Base-by-base conservation (phyloP, 164 flowering plant species). In the Amborella trichopoda region DNA sequence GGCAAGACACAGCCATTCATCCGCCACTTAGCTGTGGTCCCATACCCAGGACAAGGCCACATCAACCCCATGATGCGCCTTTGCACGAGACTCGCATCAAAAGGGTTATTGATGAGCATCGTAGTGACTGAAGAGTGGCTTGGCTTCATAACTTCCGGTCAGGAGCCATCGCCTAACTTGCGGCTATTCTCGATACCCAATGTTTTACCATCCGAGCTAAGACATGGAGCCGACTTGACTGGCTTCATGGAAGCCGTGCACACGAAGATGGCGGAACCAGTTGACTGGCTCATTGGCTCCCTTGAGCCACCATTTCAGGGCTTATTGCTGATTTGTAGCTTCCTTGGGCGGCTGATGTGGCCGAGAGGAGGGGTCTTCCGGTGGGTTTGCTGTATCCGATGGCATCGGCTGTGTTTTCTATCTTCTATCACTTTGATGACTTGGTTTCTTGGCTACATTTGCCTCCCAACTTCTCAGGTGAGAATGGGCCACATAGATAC, bases 51-150 rank as follows among this genome's bases (percentile, higher is more conserved):
- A 3, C 37, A 77, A 32, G 86, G 86, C 55, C 86, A 79, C 64
- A 51, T 79, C 51, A 79, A 79, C 48, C 73, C 81, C 26, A 66
- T 79, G 78, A 68, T 79, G 67, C 69, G 66, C 68, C 42, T 79
- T 52, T 76, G 78, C 65, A 70, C 57, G 50, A 50, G 51, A 14
- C 53, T 81, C 1, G 36, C 56, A n/a, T 26, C 60, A 4, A n/a
- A 32, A 11, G n/a, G n/a, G n/a, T n/a, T n/a, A n/a, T n/a, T n/a
- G n/a, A 55, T 87, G 44, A 73, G 83, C 44, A 66, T 87, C 40
- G 77, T 80, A 16, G 63, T 88, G 30, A 81, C 94, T 0, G 84
- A 87, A 21, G 96, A 87, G 65, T 87, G 96, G 96, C 66, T 59
- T 22, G 65, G 75, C 52, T 54, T 78, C 63, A 47, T 83, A 6